phyloP scores from a whole-genome alignment of 306 rosid species.

The Glycine tomentella region DNA sequence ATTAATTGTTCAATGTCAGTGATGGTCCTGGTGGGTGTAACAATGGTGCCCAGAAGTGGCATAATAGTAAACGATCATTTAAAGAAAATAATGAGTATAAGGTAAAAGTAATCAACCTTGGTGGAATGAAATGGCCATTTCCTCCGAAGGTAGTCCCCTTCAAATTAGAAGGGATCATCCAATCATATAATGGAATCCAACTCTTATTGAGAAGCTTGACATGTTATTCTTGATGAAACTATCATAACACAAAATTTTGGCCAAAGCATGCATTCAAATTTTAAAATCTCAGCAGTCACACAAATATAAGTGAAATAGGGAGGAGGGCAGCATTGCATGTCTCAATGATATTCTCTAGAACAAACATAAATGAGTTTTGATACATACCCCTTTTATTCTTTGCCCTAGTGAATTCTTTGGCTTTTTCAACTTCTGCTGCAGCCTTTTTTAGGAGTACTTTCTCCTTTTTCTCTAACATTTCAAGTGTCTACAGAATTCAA shows the following conservation, averaged over 20 bases:
- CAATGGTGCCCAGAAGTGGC: not conserved
- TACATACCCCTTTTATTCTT: slow-evolving; percentile 91
- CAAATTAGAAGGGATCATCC: slow-evolving; percentile 15
- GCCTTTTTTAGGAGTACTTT: slow-evolving; percentile 86
- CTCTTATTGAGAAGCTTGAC: not conserved
- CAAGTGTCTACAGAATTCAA: slow-evolving; percentile 76
- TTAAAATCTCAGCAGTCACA: slow-evolving; percentile 17
- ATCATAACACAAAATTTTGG: slow-evolving; percentile 22
- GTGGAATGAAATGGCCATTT: not conserved
- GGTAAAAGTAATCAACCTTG: slow-evolving; percentile 1
- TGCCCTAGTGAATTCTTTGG: slow-evolving; percentile 82
- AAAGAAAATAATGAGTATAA: not conserved
- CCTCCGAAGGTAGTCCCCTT: not conserved
- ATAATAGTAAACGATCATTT: not conserved
- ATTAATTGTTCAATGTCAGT: not conserved
- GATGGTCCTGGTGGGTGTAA: not conserved
- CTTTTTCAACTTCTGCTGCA: slow-evolving; percentile 82
- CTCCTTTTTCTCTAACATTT: slow-evolving; percentile 99
- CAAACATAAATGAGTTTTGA: slow-evolving; percentile 32
- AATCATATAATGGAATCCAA: slow-evolving; percentile 15
- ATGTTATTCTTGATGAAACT: slow-evolving; percentile 1
- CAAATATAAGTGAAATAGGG: not conserved
- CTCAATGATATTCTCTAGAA: slow-evolving; percentile 1
- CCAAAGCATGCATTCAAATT: slow-evolving; percentile 13
- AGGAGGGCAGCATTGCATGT: not conserved